Evolutionary conservation across 2,329 filamentous ascomycete species (phyloP).

Genomic region (Aspergillus piperis): DNA sequence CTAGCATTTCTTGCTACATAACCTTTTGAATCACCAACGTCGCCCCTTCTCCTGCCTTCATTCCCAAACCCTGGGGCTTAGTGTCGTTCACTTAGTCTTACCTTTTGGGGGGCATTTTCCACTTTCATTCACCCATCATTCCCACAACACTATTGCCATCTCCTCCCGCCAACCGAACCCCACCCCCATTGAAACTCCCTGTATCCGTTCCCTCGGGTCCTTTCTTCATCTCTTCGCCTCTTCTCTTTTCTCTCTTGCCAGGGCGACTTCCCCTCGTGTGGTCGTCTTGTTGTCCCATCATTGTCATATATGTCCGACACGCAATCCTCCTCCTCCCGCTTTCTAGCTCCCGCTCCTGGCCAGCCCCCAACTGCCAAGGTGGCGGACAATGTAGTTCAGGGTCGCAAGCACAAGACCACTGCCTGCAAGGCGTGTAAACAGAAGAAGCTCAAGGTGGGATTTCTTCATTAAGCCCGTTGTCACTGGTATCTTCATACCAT

Average conservation of each 20-base stretch:
- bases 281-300: not conserved
- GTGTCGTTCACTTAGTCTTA: no score
- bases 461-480: not conserved
- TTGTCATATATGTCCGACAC: conserved; percentile 21
- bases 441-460: conserved; percentile 26
- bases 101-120: no score
- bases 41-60: no score
- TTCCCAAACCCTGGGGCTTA: no score
- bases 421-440: conserved; percentile 26
- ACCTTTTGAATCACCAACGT: no score
- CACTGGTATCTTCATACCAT: not conserved
- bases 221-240: not conserved
- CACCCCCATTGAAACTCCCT: no score
- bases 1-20: no score
- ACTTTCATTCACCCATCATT: not conserved
- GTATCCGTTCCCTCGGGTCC: not conserved
- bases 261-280: not conserved
- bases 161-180: no score
- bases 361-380: conserved; percentile 9
- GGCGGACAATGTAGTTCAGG: conserved; percentile 16
- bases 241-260: not conserved
- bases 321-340: conserved; percentile 17
- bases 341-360: conserved; percentile 19
- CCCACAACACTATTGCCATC: not conserved
- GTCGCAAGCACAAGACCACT: conserved; percentile 28